Evolutionary conservation across 2,329 filamentous ascomycete species (phyloP), one percentile per base, ranked within the genome.

Genomic region (Colletotrichum camelliae): DNA sequence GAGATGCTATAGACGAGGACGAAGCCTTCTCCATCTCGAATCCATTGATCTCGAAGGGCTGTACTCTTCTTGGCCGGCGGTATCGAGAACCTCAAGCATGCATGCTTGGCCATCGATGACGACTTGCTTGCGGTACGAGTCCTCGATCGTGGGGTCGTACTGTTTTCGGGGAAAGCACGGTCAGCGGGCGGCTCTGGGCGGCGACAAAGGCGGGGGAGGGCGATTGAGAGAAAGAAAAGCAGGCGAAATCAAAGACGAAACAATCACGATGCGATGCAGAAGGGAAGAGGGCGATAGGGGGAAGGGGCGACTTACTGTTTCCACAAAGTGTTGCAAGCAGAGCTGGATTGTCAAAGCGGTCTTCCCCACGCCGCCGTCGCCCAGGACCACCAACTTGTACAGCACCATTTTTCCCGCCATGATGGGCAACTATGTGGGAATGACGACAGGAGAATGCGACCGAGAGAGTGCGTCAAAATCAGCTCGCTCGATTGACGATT

Each of bases 1-100:
- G 97, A 98, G 86, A 99, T 98, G 88, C 96, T 98, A 89, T 99
- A 98, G 79, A 99, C 97, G 77, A 99, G 90, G 35, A 99, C 95
- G 83, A 98, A 98, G 24, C 97, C 97, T 85, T 99, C 97, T 79
- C 97, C 96, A 83, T 98, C 96, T 80, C 97, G 93, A 84, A 98
- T 98, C 96, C 96, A 98, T 88, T 98, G 97, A 85, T 98, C 97
- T 82, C 97, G 92, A 81, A 98, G 88, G 62, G 97, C 97, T 78
- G 96, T 98, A 99, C 87, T 99, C 97, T 87, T 99, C 97, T 85
- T 99, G 97, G 74, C 97, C 97, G 68, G 97, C 97, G 70, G 97
- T 99, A 87, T 99, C 97, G 81, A 98, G 91, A 64, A 98, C 96
- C 86, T 98, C 96, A 81, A 98, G 92, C 96, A 98, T 98, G 88